Evolutionary conservation across 2,329 filamentous ascomycete genomes (phyloP).

Genomic region (Colletotrichum salicis): DNA sequence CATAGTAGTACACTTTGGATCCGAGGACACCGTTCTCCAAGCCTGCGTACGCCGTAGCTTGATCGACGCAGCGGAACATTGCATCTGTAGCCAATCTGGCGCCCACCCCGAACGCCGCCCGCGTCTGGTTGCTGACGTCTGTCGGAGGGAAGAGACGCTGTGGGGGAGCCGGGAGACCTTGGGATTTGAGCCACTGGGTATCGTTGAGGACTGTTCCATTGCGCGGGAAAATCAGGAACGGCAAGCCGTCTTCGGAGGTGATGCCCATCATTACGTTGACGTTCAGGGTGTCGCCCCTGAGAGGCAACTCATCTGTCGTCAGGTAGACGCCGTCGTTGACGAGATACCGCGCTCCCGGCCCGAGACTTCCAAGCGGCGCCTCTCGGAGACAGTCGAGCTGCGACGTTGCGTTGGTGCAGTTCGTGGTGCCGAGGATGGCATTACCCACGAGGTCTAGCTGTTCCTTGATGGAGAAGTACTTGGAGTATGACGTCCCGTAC

Average conservation of each 20-base stretch:
- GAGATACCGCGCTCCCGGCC: conserved; percentile 58
- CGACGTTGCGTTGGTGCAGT: conserved; percentile 60
- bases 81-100: conserved; percentile 67
- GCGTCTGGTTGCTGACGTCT: conserved; percentile 56
- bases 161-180: conserved; percentile 45
- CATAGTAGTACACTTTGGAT: conserved; percentile 65
- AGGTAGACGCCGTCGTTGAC: conserved; percentile 69
- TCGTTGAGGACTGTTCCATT: conserved; percentile 48
- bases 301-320: conserved; percentile 55
- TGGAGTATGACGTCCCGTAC: conserved; percentile 67
- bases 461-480: conserved; percentile 66
- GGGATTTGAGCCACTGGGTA: conserved; percentile 45
- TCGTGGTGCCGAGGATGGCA: conserved; percentile 61
- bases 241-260: conserved; percentile 64
- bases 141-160: conserved; percentile 62
- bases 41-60: conserved; percentile 66
- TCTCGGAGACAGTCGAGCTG: conserved; percentile 65
- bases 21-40: conserved; percentile 54
- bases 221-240: conserved; percentile 55
- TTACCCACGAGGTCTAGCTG: conserved; percentile 59
- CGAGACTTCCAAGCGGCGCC: conserved; percentile 54
- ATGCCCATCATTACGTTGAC: conserved; percentile 67
- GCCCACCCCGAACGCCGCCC: conserved; percentile 66
- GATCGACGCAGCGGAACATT: conserved; percentile 68
- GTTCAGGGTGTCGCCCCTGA: conserved; percentile 58